Conservation (phyloP, 2,329 filamentous ascomycete genomes). For the Colletotrichum tofieldiae region DNA sequence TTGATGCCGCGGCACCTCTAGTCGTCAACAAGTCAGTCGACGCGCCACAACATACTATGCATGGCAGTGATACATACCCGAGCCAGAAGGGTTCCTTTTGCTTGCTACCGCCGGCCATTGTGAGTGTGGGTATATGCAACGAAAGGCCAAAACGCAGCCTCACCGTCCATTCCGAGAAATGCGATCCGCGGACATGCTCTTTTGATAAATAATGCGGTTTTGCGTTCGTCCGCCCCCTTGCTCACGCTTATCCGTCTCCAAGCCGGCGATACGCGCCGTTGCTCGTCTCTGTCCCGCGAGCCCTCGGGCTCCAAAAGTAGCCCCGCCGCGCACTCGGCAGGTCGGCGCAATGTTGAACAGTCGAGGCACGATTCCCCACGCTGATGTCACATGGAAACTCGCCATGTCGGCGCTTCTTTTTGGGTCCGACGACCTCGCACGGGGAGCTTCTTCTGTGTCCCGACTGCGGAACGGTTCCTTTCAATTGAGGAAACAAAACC, state of each 20-base stretch:
- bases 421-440: background rate
- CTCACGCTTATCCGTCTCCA: constrained; percentile 1
- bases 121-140: background rate
- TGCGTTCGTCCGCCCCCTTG: background rate
- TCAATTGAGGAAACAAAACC: constrained; percentile 31
- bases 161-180: constrained; percentile 1
- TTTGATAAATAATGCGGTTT: constrained; percentile 29
- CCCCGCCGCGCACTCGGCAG: constrained; percentile 28
- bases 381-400: constrained; percentile 37
- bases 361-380: constrained; percentile 11
- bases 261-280: constrained; percentile 18
- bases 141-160: background rate
- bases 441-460: constrained; percentile 33
- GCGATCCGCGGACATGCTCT: constrained; percentile 18
- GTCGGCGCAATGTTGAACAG: constrained; percentile 32
- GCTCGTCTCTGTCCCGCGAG: background rate
- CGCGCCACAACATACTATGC: fast-evolving
- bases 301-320: constrained; percentile 35
- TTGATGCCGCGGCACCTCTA: constrained; percentile 61
- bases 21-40: constrained; percentile 12
- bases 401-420: constrained; percentile 27
- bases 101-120: constrained; percentile 43
- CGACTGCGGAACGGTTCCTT: constrained; percentile 32
- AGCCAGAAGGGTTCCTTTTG: constrained; percentile 62
- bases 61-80: constrained; percentile 51